phyloP scores from a whole-genome alignment of 129 eudicot species.

The Flaveria robusta region DNA sequence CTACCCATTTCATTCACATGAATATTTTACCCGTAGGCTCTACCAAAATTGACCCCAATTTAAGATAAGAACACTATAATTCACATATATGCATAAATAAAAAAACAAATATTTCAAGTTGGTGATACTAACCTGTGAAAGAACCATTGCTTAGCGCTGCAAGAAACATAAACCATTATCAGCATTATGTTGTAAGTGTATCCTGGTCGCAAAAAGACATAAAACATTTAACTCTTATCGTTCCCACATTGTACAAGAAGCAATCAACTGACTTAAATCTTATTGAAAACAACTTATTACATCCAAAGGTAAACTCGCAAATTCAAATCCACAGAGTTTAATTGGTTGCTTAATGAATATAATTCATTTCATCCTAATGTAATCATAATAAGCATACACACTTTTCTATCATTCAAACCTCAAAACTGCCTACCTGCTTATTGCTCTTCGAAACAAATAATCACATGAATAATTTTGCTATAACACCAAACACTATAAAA shows the following conservation, averaged over 20 bases:
- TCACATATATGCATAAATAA: background rate
- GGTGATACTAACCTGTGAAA: slow-evolving; percentile 59
- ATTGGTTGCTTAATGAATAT: no score
- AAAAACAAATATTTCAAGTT: background rate
- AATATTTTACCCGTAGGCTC: background rate
- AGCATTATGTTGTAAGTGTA: background rate
- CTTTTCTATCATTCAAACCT: no score
- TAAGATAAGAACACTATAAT: background rate
- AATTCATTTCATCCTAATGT: no score
- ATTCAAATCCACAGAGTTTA: no score
- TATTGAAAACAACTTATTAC: background rate
- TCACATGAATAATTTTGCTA: no score
- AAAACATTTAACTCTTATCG: background rate
- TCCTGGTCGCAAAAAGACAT: background rate
- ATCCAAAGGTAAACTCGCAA: no score
- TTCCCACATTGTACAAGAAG: slow-evolving; percentile 7
- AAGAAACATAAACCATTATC: slow-evolving; percentile 25
- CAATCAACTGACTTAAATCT: background rate
- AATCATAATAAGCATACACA: no score
- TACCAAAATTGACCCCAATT: background rate
- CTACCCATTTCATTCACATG: background rate
- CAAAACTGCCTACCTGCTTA: no score
- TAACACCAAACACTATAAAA: no score
- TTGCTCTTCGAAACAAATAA: no score
- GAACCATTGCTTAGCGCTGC: slow-evolving; percentile 65